Conservation (phyloP, 2,329 filamentous ascomycete genomes). For the Coniochaeta prunicola region DNA sequence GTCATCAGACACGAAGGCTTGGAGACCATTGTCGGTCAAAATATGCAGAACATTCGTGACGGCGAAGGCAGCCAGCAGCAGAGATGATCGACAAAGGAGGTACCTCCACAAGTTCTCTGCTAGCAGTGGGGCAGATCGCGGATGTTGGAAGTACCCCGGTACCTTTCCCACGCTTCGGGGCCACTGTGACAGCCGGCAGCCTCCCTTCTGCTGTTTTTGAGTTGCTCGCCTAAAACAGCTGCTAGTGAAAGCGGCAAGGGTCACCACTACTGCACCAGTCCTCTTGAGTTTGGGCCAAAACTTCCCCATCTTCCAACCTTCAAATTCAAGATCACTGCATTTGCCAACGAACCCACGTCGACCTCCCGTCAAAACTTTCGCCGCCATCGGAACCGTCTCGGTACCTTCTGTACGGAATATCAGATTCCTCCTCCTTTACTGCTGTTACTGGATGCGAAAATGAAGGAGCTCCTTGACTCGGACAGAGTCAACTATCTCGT, state of each 20-base stretch:
- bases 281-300: neutral
- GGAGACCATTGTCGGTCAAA: no score
- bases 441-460: conserved; percentile 22
- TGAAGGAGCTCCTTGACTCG: conserved; percentile 59
- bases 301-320: neutral
- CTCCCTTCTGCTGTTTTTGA: conserved; percentile 1
- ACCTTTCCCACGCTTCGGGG: neutral
- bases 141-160: neutral
- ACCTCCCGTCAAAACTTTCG: neutral
- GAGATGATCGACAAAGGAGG: neutral
- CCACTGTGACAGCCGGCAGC: neutral
- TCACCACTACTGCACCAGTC: neutral
- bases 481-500: conserved; percentile 64
- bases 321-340: neutral
- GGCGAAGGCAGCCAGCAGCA: neutral
- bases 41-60: no score
- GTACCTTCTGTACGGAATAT: neutral
- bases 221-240: conserved; percentile 2
- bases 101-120: neutral
- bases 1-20: no score
- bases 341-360: neutral
- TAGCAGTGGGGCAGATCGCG: neutral
- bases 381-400: neutral
- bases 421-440: neutral
- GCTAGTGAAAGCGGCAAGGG: neutral